Percentiles rank a stretch among this genome's conserved stretches.
Evolutionary conservation across 257 asterid genomes (phyloP).

Genomic region (Parsonsia alboflavescens): DNA sequence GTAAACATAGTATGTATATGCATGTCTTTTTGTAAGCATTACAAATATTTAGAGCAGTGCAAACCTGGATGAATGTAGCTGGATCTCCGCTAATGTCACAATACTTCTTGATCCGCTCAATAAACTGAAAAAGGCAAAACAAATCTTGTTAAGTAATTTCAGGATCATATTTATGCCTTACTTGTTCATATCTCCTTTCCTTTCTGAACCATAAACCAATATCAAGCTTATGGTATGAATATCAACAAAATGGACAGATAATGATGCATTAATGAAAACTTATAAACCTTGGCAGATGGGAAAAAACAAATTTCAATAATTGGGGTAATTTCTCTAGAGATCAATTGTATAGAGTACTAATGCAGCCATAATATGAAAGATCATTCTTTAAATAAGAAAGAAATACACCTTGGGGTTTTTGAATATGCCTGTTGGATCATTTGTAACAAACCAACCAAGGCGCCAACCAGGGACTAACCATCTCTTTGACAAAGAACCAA

Average conservation of each 20-base stretch:
- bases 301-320: background rate
- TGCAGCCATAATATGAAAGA: background rate
- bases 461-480: constrained; percentile 98
- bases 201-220: background rate
- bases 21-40: background rate
- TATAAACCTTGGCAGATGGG: background rate
- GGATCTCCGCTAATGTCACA: constrained; percentile 81
- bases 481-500: constrained; percentile 86
- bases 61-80: constrained; percentile 84
- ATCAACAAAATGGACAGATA: background rate
- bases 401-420: constrained; percentile 57
- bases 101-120: constrained; percentile 69
- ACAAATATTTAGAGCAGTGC: constrained; percentile 6
- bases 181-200: background rate
- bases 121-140: constrained; percentile 41
- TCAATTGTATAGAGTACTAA: background rate
- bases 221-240: background rate
- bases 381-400: background rate
- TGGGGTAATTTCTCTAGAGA: background rate
- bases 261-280: background rate
- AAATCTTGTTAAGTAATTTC: background rate
- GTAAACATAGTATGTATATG: background rate
- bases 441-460: constrained; percentile 78
- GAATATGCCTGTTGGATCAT: constrained; percentile 54
- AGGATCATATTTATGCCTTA: background rate